A percentile compares a stretch with the other conserved stretches of the same genome.
Evolutionary conservation across 306 rosid species (phyloP).

Genomic region (Pterocarpus santalinus): DNA sequence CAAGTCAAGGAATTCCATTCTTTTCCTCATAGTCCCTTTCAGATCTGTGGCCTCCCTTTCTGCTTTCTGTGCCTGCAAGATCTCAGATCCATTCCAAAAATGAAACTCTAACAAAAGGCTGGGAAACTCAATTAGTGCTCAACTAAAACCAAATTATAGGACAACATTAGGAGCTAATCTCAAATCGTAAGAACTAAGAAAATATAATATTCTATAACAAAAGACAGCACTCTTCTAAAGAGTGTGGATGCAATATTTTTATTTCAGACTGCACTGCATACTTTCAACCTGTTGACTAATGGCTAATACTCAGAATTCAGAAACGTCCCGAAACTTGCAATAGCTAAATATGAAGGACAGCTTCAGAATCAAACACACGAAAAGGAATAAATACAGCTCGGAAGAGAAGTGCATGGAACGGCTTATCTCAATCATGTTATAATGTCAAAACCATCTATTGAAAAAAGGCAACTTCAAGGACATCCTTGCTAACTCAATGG

Average conservation of each 20-base stretch:
- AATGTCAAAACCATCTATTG: constrained; percentile 3
- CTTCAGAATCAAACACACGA: constrained; percentile 2
- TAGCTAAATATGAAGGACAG: constrained; percentile 27
- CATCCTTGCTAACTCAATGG: neutral
- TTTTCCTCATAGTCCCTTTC: constrained; percentile 92
- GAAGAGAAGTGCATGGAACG: neutral
- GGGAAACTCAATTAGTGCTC: neutral
- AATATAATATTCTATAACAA: neutral
- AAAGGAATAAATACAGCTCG: neutral
- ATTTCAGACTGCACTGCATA: neutral
- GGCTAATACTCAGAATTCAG: neutral
- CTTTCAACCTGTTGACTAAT: constrained; percentile 5
- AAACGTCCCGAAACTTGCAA: neutral
- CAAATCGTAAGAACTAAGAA: neutral
- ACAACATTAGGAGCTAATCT: neutral
- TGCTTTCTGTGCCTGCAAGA: constrained; percentile 82
- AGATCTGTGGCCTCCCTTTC: constrained; percentile 91
- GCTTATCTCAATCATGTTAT: constrained; percentile 26
- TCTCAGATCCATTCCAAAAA: constrained; percentile 9
- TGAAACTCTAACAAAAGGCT: neutral
- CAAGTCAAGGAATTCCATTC: constrained; percentile 94
- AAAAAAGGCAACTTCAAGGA: constrained; percentile 14
- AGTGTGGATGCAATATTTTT: neutral
- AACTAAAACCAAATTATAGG: neutral
- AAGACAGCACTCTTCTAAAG: neutral